Percentiles rank a stretch among this genome's conserved stretches.
phyloP scores from a whole-genome alignment of 2,329 filamentous ascomycete genomes.

The Xylaria sp. region DNA sequence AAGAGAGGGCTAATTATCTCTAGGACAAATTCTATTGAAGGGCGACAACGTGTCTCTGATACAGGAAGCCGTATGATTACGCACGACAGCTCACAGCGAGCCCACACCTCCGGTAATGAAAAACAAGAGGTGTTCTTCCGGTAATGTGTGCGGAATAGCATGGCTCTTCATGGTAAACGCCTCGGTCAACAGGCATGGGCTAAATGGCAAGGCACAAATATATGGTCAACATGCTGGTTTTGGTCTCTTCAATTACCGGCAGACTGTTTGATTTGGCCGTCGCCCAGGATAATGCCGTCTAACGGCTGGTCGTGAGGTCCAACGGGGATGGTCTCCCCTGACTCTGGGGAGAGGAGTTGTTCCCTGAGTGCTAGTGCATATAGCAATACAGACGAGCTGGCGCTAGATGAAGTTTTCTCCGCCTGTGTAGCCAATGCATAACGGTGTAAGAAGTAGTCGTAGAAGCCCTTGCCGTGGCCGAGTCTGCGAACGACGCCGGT shows the following conservation, averaged over 20 bases:
- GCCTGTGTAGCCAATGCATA: conserved; percentile 63
- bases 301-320: conserved; percentile 81
- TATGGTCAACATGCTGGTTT: conserved; percentile 38
- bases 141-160: conserved; percentile 3
- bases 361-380: conserved; percentile 87
- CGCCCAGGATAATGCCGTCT: conserved; percentile 79
- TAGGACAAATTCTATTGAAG: conserved; percentile 74
- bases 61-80: conserved; percentile 56
- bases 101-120: conserved; percentile 38
- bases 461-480: conserved; percentile 96
- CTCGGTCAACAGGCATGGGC: conserved; percentile 9
- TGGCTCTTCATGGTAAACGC: conserved; percentile 1
- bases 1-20: conserved; percentile 27
- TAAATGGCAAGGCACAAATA: conserved; percentile 27
- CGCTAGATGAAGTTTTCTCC: conserved; percentile 50
- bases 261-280: conserved; percentile 67
- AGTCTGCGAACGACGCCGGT: conserved; percentile 74
- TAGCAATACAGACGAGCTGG: conserved; percentile 59
- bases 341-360: conserved; percentile 75
- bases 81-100: conserved; percentile 1
- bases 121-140: conserved; percentile 16
- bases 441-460: conserved; percentile 89
- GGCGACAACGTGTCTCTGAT: conserved; percentile 75
- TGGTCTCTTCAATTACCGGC: conserved; percentile 44
- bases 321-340: conserved; percentile 75